Percentiles rank a stretch among this genome's conserved stretches.
Conservation (phyloP, 805 yeast genomes). For the Saturnispora dispora region DNA sequence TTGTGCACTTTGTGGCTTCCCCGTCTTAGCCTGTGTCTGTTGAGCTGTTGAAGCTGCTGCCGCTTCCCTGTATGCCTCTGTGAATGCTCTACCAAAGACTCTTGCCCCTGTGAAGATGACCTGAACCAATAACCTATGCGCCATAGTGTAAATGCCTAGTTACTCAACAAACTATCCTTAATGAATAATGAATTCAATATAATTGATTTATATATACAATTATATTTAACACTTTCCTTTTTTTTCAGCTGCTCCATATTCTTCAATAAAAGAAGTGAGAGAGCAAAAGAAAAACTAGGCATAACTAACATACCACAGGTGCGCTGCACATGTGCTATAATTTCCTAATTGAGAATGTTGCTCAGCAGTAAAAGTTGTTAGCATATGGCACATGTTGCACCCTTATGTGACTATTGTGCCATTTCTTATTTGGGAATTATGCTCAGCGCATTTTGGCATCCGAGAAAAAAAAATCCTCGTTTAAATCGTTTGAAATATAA, state of each 20-base stretch:
- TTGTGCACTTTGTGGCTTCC: constrained; percentile 31
- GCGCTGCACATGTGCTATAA: background rate
- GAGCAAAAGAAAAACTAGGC: background rate
- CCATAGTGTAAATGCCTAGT: constrained; percentile 35
- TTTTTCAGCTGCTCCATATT: background rate
- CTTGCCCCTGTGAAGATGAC: constrained; percentile 91
- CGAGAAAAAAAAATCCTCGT: background rate
- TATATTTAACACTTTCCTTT: background rate
- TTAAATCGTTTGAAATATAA: background rate
- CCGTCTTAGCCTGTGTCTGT: constrained; percentile 13
- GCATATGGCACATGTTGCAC: background rate
- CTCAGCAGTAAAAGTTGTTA: background rate
- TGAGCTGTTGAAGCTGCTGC: constrained; percentile 71
- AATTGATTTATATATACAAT: too few relatives aligned
- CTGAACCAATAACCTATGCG: constrained; percentile 84
- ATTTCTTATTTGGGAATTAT: background rate
- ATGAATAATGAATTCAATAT: background rate
- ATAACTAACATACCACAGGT: background rate
- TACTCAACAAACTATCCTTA: too few relatives aligned
- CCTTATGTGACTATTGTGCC: background rate
- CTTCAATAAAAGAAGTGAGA: too few relatives aligned
- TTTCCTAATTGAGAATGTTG: background rate
- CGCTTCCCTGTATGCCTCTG: constrained; percentile 95
- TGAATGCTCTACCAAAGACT: constrained; percentile 91
- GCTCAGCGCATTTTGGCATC: background rate